These are phyloP conservation scores for Perkinsus chesapeaki DNA, from an alignment of 169 alveolate species.

Conservation along the genomic window DNA sequence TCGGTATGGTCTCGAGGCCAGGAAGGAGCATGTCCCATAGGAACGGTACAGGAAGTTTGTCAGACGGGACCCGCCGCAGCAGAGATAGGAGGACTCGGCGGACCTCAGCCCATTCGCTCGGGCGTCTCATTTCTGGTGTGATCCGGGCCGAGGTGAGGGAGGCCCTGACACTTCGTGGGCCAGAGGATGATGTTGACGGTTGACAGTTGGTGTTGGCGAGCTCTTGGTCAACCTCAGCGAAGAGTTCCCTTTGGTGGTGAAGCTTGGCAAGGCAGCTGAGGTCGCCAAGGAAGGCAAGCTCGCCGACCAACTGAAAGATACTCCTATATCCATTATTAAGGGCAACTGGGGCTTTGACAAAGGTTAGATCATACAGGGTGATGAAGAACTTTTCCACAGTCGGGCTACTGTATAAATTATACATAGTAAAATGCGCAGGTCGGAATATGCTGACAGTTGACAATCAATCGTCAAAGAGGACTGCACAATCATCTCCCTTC, in stretches of 20 bases:
- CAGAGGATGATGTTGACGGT: too few species aligned
- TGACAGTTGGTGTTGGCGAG: not conserved
- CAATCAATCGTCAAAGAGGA: too few species aligned
- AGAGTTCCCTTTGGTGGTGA: not conserved
- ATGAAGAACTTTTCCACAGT: too few species aligned
- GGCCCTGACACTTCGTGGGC: not conserved
- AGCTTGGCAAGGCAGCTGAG: not conserved
- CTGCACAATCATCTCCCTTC: too few species aligned
- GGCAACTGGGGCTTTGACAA: too few species aligned
- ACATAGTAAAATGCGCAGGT: too few species aligned
- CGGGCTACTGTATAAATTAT: too few species aligned
- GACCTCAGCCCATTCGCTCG: not conserved
- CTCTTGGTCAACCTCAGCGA: not conserved
- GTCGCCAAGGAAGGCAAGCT: not conserved
- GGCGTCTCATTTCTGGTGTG: not conserved
- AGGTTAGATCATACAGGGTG: too few species aligned
- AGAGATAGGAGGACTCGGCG: not conserved
- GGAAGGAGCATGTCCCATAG: not conserved
- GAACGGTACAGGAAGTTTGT: not conserved
- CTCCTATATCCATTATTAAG: too few species aligned
- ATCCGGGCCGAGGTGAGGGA: not conserved
- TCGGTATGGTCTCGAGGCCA: not conserved
- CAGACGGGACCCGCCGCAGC: not conserved
- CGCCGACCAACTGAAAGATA: not conserved
- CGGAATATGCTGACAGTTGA: too few species aligned